Base-by-base conservation (phyloP, 768 basidiomycete species). In the Pisolithus marmoratus region DNA sequence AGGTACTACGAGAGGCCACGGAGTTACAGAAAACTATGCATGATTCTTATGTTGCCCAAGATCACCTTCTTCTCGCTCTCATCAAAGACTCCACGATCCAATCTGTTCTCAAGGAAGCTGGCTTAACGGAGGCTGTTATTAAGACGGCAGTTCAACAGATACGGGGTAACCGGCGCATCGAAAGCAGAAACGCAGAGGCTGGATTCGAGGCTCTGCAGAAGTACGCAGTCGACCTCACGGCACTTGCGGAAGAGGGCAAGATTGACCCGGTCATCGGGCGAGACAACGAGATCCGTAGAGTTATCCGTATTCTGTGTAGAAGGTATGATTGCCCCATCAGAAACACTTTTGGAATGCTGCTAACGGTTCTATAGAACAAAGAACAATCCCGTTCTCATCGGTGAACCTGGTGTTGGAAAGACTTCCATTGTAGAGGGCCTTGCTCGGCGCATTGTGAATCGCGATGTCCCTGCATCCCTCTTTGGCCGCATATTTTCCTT, bases 361-460 rank as follows among this genome's bases (percentile, higher is more conserved):
- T 67, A 29, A 70, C 50, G 3, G 8, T 41, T 20, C 5, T 31
- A n/a, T 45, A 87, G 94, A 63, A 96, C 93, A 2, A 97, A 97
- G 70, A 94, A 94, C 63, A 96, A 95, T 61, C 93, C 95, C n/a
- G 91, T 96, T 38, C 82, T 97, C 23, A 92, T 98, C 59, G 94
- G 94, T 55, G 92, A 91, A 70, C 90, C 89, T 44, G 89, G 95
- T 67, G 93, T 95, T 22, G 95, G 95, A 4, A 99, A 99, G 72
- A 96, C 94, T 1, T 83, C 92, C 22, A 90, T 97, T 49, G 92
- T 85, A 6, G 95, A 99, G 74, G 94, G 93, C 38, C 83, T 99
- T 6, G 94, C 95, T 0, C 94, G 95, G 64, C 84, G 95, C 43
- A 95, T 98, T 54, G 83, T 96, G 60, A 92, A 94, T 59, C 84